A percentile compares a stretch with the other conserved stretches of the same genome.
Conservation (phyloP, 2,329 filamentous ascomycete species). For the Cytospora chrysosperma region DNA sequence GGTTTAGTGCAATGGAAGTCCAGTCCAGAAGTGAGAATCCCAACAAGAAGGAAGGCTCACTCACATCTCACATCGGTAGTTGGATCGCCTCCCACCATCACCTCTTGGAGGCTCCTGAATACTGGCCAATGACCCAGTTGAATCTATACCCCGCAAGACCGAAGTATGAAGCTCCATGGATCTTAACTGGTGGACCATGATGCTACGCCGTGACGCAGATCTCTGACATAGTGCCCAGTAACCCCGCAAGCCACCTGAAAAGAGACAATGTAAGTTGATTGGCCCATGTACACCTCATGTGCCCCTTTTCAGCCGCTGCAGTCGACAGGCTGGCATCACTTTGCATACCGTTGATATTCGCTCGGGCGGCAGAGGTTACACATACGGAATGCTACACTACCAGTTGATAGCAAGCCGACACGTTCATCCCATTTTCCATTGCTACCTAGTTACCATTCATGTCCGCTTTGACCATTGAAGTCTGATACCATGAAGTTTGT, state of each 20-base stretch:
- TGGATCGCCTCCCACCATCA: not conserved
- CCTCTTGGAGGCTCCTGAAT: not conserved
- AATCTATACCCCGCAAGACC: slow-evolving; percentile 16
- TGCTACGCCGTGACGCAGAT: slow-evolving; percentile 10
- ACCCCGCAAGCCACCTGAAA: not conserved
- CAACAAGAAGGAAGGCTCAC: too few species aligned
- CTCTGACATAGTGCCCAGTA: not conserved
- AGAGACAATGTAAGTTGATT: slow-evolving; percentile 17
- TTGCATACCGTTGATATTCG: not conserved
- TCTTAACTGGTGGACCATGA: not conserved
- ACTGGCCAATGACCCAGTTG: slow-evolving; percentile 10
- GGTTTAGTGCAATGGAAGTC: not conserved
- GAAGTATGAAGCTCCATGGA: not conserved
- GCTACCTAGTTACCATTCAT: not conserved
- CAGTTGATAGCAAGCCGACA: not conserved
- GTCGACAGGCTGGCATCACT: not conserved
- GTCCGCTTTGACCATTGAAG: not conserved
- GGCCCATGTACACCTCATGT: not conserved
- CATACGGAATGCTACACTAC: not conserved
- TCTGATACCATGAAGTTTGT: not conserved
- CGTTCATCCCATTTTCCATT: not conserved
- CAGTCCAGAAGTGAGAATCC: not conserved
- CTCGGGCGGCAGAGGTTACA: not conserved
- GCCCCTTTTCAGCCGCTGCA: not conserved
- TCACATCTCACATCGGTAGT: not conserved